Evolutionary conservation across 2,329 filamentous ascomycete genomes (phyloP).

Genomic region (Neopestalotiopsis clavispora): DNA sequence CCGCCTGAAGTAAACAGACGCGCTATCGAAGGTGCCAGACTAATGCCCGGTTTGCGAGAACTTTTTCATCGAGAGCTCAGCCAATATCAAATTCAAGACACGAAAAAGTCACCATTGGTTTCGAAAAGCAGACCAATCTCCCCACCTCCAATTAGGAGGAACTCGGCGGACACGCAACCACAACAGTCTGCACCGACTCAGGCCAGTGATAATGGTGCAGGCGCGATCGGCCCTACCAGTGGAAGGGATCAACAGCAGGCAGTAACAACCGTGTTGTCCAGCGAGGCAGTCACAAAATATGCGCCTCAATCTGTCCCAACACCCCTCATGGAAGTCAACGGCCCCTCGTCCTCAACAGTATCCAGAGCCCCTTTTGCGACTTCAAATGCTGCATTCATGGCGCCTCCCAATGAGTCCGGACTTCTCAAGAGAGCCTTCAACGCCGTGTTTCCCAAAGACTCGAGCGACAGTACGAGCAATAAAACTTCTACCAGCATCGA

Average conservation of each 20-base stretch:
- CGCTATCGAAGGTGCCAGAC: slow-evolving; percentile 1
- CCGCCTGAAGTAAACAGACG: neutral
- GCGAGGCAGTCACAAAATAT: neutral
- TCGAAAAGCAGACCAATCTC: neutral
- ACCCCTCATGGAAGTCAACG: neutral
- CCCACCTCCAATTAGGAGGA: neutral
- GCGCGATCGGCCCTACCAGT: neutral
- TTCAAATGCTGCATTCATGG: neutral
- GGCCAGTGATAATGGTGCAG: neutral
- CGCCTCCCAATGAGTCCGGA: neutral
- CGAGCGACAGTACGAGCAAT: neutral
- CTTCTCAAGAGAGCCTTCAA: neutral
- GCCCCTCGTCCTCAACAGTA: neutral
- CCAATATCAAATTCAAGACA: no score
- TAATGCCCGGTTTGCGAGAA: slow-evolving; percentile 6
- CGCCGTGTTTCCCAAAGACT: neutral
- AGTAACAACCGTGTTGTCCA: neutral
- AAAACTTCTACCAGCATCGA: neutral
- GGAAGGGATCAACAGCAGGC: neutral
- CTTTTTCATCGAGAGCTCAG: neutral
- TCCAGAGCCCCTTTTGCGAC: neutral
- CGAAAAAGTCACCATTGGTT: neutral
- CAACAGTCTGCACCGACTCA: neutral
- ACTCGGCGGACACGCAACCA: neutral
- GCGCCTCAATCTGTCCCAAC: neutral